Percentiles rank a stretch among this genome's conserved stretches.
Conservation (phyloP, 257 asterid genomes). For the Leptodermis oblonga region DNA sequence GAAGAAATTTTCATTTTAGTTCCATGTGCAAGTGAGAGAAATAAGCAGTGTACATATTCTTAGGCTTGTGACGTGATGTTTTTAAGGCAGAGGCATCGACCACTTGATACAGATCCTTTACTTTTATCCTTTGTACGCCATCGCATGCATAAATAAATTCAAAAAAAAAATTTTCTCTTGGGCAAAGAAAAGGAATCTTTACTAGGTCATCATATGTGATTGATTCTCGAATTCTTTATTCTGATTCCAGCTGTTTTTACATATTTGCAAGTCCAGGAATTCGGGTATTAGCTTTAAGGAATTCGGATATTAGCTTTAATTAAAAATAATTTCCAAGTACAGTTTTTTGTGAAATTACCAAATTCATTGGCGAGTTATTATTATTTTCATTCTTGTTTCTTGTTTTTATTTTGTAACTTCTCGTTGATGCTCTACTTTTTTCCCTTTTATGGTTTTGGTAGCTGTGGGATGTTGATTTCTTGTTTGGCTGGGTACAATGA, state of each 20-base stretch:
- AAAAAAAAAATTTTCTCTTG: not conserved
- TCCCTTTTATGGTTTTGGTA: not conserved
- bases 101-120: not conserved
- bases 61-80: not conserved
- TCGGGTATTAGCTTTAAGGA: not conserved
- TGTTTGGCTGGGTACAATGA: not conserved
- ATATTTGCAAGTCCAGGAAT: not conserved
- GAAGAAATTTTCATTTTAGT: not conserved
- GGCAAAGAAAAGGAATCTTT: not conserved
- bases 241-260: not conserved
- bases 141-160: not conserved
- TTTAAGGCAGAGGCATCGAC: not conserved
- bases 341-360: not conserved
- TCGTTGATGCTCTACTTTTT: not conserved
- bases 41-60: not conserved
- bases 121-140: not conserved
- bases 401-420: not conserved
- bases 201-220: not conserved
- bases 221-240: not conserved
- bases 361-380: not conserved
- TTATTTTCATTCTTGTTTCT: not conserved
- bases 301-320: not conserved
- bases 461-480: not conserved
- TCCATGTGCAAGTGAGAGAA: not conserved
- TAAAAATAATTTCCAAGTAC: not conserved